Percentiles rank a stretch among this genome's conserved stretches.
These are phyloP conservation scores for Mastigamoeba balamuthi DNA, from an alignment of 78 protist species.

Conservation along the genomic window DNA sequence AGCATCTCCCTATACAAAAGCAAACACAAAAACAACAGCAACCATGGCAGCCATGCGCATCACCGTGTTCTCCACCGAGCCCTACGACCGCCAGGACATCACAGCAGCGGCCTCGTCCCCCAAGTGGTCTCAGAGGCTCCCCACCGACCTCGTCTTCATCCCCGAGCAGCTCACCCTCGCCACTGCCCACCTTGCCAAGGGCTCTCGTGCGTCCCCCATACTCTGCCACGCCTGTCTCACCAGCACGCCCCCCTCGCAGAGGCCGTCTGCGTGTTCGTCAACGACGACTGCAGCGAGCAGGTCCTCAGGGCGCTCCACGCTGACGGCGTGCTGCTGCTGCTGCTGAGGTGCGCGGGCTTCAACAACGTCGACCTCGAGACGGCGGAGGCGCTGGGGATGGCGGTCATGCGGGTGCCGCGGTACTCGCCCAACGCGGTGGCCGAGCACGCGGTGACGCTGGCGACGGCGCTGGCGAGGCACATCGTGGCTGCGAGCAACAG, in stretches of 20 bases:
- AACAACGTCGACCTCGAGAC: conserved; percentile 56
- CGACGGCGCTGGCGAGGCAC: conserved; percentile 44
- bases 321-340: neutral
- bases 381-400: conserved; percentile 38
- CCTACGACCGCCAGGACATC: neutral
- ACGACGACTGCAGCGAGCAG: conserved; percentile 23
- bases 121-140: neutral
- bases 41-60: neutral
- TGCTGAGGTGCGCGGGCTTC: conserved; percentile 56
- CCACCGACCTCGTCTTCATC: neutral
- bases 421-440: conserved; percentile 81
- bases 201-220: neutral
- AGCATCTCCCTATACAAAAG: too few relatives aligned
- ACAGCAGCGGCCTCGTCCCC: neutral
- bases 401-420: conserved; percentile 66
- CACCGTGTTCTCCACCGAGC: neutral
- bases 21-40: too few relatives aligned
- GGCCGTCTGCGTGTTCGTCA: conserved; percentile 64
- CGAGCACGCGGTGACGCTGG: conserved; percentile 63
- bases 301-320: neutral
- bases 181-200: conserved; percentile 17
- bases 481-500: too few relatives aligned
- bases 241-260: neutral
- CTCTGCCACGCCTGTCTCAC: neutral
- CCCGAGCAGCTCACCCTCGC: neutral